These are phyloP conservation scores for Sclerotinia borealis DNA, from an alignment of 2,329 filamentous ascomycete species.

Conservation along the genomic window DNA sequence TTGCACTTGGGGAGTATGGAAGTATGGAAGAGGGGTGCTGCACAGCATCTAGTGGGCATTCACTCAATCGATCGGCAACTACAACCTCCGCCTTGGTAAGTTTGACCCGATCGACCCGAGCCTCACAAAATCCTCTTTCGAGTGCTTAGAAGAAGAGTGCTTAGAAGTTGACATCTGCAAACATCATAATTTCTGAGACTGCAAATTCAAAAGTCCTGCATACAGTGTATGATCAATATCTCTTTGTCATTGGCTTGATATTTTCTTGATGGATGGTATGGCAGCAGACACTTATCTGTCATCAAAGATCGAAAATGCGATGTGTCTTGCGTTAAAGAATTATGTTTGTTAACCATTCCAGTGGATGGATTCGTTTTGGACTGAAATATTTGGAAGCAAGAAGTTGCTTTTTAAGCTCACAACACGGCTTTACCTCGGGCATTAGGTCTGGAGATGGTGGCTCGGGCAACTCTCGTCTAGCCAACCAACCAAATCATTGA, in stretches of 20 bases:
- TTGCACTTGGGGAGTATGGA: neutral
- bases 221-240: neutral
- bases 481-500: neutral
- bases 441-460: neutral
- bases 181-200: neutral
- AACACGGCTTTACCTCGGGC: neutral
- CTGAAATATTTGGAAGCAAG: neutral
- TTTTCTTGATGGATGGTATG: neutral
- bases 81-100: neutral
- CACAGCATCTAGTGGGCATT: neutral
- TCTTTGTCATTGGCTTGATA: neutral
- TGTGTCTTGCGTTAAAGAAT: neutral
- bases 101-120: no score
- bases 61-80: neutral
- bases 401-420: neutral
- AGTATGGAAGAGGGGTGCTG: neutral
- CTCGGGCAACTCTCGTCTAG: neutral
- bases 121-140: rapidly evolving
- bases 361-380: neutral
- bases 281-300: neutral
- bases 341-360: neutral
- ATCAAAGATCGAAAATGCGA: neutral
- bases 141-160: neutral
- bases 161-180: neutral
- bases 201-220: neutral